These are phyloP conservation scores for Trametes versicolor DNA, from an alignment of 1,284 basidiomycete genomes.

Conservation along the genomic window DNA sequence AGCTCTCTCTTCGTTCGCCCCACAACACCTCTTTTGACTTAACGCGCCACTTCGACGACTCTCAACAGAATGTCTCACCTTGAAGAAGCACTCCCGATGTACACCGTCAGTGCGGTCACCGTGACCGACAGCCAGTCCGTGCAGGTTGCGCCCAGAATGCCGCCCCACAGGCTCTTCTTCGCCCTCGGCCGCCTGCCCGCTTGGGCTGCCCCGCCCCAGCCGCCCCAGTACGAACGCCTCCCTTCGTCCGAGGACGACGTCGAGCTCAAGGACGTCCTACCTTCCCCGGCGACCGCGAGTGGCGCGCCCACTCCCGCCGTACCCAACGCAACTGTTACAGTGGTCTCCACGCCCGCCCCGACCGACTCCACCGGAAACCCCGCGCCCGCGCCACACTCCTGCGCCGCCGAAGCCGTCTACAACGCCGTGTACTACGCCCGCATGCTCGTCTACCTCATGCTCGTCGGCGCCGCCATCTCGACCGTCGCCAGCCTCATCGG, in stretches of 20 bases:
- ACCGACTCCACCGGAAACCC: neutral
- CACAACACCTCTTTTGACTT: neutral
- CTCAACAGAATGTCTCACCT: conserved; percentile 5
- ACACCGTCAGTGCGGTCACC: neutral
- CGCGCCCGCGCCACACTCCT: neutral
- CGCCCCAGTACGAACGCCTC: conserved; percentile 11
- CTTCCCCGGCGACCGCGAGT: neutral
- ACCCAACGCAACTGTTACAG: too few species aligned
- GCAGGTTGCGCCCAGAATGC: neutral
- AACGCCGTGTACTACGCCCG: neutral
- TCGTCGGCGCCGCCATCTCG: conserved; percentile 5
- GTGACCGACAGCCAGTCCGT: neutral
- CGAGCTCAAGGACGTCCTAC: conserved; percentile 9
- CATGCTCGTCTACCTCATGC: neutral
- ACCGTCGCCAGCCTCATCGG: neutral
- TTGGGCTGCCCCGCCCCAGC: too few species aligned
- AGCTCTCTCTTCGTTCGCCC: conserved; percentile 8
- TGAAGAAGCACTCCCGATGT: conserved; percentile 4
- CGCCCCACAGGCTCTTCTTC: too few species aligned
- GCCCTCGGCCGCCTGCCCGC: neutral
- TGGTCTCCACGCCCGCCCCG: neutral
- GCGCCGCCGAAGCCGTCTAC: neutral
- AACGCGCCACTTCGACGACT: neutral
- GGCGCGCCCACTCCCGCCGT: neutral
- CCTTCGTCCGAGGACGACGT: conserved; percentile 1